These are phyloP conservation scores for Trichophaea hybrida DNA, from an alignment of 2,329 filamentous ascomycete genomes.

Conservation along the genomic window DNA sequence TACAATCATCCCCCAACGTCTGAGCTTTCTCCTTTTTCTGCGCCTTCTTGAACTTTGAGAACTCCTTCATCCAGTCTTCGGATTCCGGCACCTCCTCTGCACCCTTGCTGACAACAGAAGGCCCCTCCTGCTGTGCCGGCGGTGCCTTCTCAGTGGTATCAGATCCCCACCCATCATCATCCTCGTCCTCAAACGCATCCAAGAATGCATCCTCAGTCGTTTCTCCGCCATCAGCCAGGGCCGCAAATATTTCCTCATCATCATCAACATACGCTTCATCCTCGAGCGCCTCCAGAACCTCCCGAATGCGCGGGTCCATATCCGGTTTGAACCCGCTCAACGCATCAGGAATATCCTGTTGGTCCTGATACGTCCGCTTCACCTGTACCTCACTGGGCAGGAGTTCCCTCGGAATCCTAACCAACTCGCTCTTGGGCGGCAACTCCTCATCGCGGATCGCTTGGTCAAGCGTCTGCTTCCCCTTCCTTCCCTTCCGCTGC, in stretches of 20 bases:
- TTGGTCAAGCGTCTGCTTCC: conserved; percentile 69
- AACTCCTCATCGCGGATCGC: conserved; percentile 48
- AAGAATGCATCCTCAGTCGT: conserved; percentile 65
- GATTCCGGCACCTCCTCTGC: conserved; percentile 38
- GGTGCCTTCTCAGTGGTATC: conserved; percentile 72
- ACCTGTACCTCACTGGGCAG: conserved; percentile 66
- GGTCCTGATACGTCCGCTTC: conserved; percentile 70
- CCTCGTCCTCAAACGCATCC: conserved; percentile 42
- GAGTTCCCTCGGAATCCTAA: conserved; percentile 56
- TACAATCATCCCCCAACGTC: conserved; percentile 7
- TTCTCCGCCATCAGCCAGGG: conserved; percentile 57
- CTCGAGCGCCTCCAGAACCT: conserved; percentile 83
- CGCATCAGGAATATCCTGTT: conserved; percentile 81
- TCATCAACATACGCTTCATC: conserved; percentile 88
- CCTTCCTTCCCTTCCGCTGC: conserved; percentile 46
- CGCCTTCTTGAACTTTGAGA: conserved; percentile 86
- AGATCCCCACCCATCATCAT: conserved; percentile 85
- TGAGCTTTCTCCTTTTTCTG: conserved; percentile 34
- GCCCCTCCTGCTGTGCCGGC: conserved; percentile 32
- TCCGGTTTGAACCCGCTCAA: conserved; percentile 92
- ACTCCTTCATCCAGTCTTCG: conserved; percentile 75
- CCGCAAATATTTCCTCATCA: conserved; percentile 64
- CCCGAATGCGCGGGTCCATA: conserved; percentile 85
- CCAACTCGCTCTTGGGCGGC: conserved; percentile 30
- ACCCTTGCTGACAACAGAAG: conserved; percentile 21